Evolutionary conservation across 2,329 filamentous ascomycete genomes (phyloP).

Genomic region (Sclerotinia sclerotiorum): DNA sequence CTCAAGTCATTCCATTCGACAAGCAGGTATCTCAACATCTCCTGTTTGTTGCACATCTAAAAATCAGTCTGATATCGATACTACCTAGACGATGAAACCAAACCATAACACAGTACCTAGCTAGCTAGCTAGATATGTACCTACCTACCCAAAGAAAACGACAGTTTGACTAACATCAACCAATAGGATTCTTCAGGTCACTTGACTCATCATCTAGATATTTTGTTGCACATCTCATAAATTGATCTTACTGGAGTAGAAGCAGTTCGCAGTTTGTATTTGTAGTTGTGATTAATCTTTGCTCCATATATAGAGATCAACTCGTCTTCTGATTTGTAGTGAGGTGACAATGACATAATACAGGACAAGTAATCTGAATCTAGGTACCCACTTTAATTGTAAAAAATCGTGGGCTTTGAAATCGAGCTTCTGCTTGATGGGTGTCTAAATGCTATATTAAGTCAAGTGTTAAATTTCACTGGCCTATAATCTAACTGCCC

Average conservation of each 20-base stretch:
- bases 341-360: background rate
- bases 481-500: background rate
- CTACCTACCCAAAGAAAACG: background rate
- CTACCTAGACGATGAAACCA: background rate
- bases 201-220: background rate
- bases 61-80: background rate
- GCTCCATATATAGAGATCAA: background rate
- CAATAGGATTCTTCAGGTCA: background rate
- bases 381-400: too few relatives aligned
- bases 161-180: too few relatives aligned
- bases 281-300: background rate
- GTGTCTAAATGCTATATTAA: background rate
- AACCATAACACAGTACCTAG: background rate
- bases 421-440: too few relatives aligned
- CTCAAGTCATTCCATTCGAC: background rate
- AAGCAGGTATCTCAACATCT: background rate
- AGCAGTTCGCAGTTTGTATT: background rate
- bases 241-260: constrained; percentile 3
- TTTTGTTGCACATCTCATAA: constrained; percentile 3
- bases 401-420: too few relatives aligned
- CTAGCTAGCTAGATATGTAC: too few relatives aligned
- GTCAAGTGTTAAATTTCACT: background rate
- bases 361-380: too few relatives aligned
- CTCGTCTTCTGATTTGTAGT: background rate
- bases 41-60: background rate